A percentile compares a stretch with the other conserved stretches of the same genome.
These are phyloP conservation scores for Cryphonectria parasitica DNA, from an alignment of 2,329 filamentous ascomycete genomes.

Conservation along the genomic window DNA sequence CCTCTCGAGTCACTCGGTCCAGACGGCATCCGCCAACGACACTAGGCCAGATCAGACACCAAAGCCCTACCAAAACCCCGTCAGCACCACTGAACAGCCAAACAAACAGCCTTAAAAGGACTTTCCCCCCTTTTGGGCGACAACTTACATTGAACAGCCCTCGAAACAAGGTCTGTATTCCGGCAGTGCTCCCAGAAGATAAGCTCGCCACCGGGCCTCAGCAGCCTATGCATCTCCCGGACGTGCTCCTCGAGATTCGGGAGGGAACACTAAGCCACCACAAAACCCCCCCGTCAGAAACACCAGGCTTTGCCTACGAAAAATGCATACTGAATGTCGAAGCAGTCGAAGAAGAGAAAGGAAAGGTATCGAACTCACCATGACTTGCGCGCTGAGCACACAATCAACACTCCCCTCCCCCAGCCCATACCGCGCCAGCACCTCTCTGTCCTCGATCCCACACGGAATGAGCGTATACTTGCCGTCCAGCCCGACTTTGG, in stretches of 20 bases:
- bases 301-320: no score
- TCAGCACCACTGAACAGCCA: neutral
- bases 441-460: constrained; percentile 45
- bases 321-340: neutral
- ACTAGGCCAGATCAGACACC: constrained; percentile 38
- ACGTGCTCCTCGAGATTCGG: constrained; percentile 35
- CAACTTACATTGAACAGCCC: constrained; percentile 37
- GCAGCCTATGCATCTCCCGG: constrained; percentile 43
- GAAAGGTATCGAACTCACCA: constrained; percentile 32
- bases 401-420: constrained; percentile 42
- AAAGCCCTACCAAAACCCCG: constrained; percentile 30
- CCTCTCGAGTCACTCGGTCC: constrained; percentile 36
- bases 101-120: neutral
- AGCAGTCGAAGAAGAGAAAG: neutral
- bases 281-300: neutral
- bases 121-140: neutral
- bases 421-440: constrained; percentile 43
- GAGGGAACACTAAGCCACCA: constrained; percentile 40
- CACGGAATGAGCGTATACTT: constrained; percentile 44
- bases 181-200: constrained; percentile 51
- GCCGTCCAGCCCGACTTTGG: constrained; percentile 36
- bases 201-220: constrained; percentile 50
- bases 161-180: constrained; percentile 37
- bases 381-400: constrained; percentile 47
- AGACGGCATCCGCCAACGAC: constrained; percentile 39